Conservation (phyloP, 2,329 filamentous ascomycete genomes). For the Aspergillus sp. region DNA sequence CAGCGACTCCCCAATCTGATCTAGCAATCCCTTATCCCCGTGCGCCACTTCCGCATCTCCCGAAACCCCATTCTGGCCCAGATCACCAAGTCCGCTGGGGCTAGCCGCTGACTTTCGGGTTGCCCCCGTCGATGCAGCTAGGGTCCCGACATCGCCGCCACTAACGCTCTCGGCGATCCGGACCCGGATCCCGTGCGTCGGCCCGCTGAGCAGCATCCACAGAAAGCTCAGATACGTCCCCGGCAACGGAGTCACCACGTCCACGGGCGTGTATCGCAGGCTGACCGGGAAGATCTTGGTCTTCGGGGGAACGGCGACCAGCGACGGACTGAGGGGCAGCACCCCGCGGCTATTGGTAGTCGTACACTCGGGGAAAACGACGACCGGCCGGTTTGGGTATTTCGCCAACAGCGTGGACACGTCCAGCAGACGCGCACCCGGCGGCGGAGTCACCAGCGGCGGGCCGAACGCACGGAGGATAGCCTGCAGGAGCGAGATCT, state of each 20-base stretch:
- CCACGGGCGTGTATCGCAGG: constrained; percentile 76
- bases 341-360: constrained; percentile 91
- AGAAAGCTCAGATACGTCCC: constrained; percentile 63
- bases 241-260: constrained; percentile 85
- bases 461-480: constrained; percentile 62
- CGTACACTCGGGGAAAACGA: constrained; percentile 85
- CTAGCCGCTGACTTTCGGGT: constrained; percentile 27
- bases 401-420: constrained; percentile 53
- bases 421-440: constrained; percentile 46
- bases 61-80: constrained; percentile 32
- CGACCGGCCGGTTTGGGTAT: constrained; percentile 67
- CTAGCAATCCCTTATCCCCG: constrained; percentile 62
- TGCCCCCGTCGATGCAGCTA: no score
- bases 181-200: constrained; percentile 83
- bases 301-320: constrained; percentile 57
- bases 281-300: constrained; percentile 84
- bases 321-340: constrained; percentile 67
- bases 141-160: constrained; percentile 11
- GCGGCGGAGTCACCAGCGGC: constrained; percentile 42
- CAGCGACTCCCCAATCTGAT: constrained; percentile 72
- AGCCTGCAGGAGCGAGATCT: constrained; percentile 66
- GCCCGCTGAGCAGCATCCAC: constrained; percentile 75
- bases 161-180: constrained; percentile 69
- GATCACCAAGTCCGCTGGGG: constrained; percentile 39
- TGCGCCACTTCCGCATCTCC: constrained; percentile 24